Evolutionary conservation across 768 basidiomycete species (phyloP).

Genomic region (Lactarius tabidus): DNA sequence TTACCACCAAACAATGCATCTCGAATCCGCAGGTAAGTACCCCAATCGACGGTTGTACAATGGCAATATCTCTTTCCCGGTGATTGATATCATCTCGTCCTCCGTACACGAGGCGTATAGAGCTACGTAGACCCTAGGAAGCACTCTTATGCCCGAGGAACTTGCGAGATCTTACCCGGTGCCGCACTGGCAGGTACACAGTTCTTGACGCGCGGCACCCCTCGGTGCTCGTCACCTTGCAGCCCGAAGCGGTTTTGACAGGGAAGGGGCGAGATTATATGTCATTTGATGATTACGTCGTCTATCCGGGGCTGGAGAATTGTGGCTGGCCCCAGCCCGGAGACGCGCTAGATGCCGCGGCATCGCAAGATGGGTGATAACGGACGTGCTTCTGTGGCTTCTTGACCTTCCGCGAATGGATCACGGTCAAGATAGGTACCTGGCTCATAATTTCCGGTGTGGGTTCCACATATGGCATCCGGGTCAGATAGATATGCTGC

Average conservation of each 20-base stretch:
- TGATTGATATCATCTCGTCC: not conserved
- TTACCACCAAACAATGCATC: conserved; percentile 7
- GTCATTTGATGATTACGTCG: conserved; percentile 10
- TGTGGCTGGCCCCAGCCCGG: not conserved
- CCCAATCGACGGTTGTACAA: not conserved
- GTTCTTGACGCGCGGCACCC: not conserved
- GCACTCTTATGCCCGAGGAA: not conserved
- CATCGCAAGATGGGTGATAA: conserved; percentile 6
- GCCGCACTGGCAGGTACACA: not conserved
- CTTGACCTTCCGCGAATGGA: conserved; percentile 12
- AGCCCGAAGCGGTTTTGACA: not conserved
- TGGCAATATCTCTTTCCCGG: conserved; percentile 4
- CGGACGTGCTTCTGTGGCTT: conserved; percentile 14
- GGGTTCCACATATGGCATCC: conserved; percentile 15
- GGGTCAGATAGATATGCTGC: conserved; percentile 4
- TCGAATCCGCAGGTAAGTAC: conserved; percentile 1
- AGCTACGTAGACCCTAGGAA: conserved; percentile 6
- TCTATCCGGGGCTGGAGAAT: conserved; percentile 4
- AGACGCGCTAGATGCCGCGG: conserved; percentile 10
- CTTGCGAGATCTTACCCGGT: conserved; percentile 5
- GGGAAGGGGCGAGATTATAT: not conserved
- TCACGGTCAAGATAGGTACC: conserved; percentile 20
- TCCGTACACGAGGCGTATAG: not conserved
- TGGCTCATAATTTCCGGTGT: conserved; percentile 1
- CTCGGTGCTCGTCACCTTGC: not conserved